Percentiles rank a stretch among this genome's conserved stretches.
phyloP scores from a whole-genome alignment of 129 eudicot species.

The Pseudognaphalium luteoalbum region DNA sequence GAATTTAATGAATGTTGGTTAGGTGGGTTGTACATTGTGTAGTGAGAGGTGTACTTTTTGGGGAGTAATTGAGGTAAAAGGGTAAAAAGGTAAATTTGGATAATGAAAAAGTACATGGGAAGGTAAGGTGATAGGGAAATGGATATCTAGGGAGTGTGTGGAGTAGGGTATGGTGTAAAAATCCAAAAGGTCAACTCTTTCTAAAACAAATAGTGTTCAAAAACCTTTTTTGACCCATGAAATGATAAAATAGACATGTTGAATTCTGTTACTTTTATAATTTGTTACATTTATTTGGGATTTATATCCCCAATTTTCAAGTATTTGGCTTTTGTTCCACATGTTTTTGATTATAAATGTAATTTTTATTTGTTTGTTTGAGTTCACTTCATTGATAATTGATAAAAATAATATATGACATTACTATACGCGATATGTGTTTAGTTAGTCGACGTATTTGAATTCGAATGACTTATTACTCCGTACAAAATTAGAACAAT shows the following conservation, averaged over 20 bases:
- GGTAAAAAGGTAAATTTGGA: constrained; percentile 30
- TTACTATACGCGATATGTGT: no score
- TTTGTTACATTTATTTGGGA: no score
- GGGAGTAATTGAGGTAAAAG: constrained; percentile 1
- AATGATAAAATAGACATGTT: background rate
- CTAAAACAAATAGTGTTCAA: background rate
- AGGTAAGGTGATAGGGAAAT: constrained; percentile 26
- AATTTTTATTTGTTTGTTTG: no score
- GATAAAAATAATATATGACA: no score
- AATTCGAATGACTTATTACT: no score
- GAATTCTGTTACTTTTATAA: background rate
- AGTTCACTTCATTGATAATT: no score
- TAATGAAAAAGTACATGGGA: background rate
- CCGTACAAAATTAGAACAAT: no score
- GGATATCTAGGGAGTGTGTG: constrained; percentile 28
- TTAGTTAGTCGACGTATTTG: no score
- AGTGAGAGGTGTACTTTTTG: constrained; percentile 11
- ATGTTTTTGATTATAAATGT: no score
- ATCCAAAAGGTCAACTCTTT: constrained; percentile 33
- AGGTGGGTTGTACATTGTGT: constrained; percentile 16
- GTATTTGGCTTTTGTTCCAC: no score
- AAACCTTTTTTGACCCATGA: background rate
- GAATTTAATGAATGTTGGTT: background rate
- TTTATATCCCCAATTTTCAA: no score
- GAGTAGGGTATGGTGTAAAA: constrained; percentile 24